A percentile compares a stretch with the other conserved stretches of the same genome.
These are phyloP conservation scores for Zhuliangozyma parablackwelliae DNA, from an alignment of 1,139 yeast species.

Conservation along the genomic window DNA sequence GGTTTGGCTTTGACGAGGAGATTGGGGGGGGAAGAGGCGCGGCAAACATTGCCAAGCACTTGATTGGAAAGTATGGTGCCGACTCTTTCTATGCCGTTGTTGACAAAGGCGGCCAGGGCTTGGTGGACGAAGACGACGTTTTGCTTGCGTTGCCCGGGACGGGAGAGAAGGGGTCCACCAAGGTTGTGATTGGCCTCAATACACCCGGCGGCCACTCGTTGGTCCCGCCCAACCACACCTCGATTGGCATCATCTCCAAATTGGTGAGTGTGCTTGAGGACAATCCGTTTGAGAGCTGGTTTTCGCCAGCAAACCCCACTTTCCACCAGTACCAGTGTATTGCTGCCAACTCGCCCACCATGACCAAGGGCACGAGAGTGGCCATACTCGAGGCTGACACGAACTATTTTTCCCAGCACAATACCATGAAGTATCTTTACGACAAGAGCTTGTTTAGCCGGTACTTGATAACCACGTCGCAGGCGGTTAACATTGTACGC, in stretches of 20 bases:
- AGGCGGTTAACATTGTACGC: slow-evolving; percentile 65
- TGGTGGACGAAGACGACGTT: slow-evolving; percentile 32
- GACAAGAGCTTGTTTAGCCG: slow-evolving; percentile 13
- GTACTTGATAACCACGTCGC: slow-evolving; percentile 56
- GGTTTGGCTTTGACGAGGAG: slow-evolving; percentile 45
- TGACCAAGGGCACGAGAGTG: slow-evolving; percentile 15
- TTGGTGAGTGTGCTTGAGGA: slow-evolving; percentile 31
- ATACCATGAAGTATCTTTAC: slow-evolving; percentile 15
- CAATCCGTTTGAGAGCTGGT: slow-evolving; percentile 25
- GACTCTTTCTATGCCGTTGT: slow-evolving; percentile 34
- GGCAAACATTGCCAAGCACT: slow-evolving; percentile 18
- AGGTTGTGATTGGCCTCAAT: slow-evolving; percentile 26
- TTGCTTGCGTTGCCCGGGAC: slow-evolving; percentile 51
- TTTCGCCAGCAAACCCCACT: slow-evolving; percentile 36
- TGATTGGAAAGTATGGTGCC: slow-evolving; percentile 28
- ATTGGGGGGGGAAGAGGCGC: slow-evolving; percentile 32
- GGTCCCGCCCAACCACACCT: slow-evolving; percentile 41
- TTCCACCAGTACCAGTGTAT: slow-evolving; percentile 35
- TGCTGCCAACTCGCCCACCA: slow-evolving; percentile 27
- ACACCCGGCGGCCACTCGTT: slow-evolving; percentile 48
- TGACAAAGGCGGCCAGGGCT: slow-evolving; percentile 39
- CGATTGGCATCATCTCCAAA: slow-evolving; percentile 38
- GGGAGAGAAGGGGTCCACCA: slow-evolving; percentile 39
- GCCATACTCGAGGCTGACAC: slow-evolving; percentile 24
- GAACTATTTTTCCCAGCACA: slow-evolving; percentile 22